Percentiles rank a stretch among this genome's conserved stretches.
phyloP scores from a whole-genome alignment of 208 protist species.

The Angomonas ambiguus region DNA sequence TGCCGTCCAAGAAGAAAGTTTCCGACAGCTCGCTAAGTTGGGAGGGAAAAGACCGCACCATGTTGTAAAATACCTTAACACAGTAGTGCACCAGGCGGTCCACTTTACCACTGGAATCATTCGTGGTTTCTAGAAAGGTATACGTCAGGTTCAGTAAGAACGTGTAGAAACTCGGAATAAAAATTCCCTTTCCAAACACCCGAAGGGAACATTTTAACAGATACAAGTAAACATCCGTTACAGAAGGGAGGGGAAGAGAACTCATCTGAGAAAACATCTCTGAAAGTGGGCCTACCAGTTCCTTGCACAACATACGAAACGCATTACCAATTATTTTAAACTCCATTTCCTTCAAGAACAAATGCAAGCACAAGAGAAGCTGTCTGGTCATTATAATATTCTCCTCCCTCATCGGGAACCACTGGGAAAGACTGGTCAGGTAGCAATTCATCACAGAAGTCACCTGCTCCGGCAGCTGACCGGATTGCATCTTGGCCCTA shows the following conservation, averaged over 20 bases:
- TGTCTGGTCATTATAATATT: constrained; percentile 13
- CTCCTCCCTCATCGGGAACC: not conserved
- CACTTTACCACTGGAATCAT: not conserved
- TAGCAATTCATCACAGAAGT: constrained; percentile 30
- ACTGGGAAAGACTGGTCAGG: not conserved
- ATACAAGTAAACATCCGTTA: constrained; percentile 42
- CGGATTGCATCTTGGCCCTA: constrained; percentile 20
- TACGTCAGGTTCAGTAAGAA: constrained; percentile 51
- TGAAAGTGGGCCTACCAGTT: constrained; percentile 41
- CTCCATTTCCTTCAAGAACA: constrained; percentile 68
- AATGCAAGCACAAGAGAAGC: constrained; percentile 51
- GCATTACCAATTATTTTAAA: constrained; percentile 36
- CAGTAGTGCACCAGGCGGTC: not conserved
- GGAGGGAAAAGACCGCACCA: constrained; percentile 39
- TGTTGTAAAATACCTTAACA: constrained; percentile 39
- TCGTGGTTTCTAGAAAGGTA: constrained; percentile 27
- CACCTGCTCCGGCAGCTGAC: constrained; percentile 31
- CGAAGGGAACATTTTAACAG: constrained; percentile 72
- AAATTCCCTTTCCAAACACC: constrained; percentile 61
- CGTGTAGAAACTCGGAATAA: constrained; percentile 50
- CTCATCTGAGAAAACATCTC: constrained; percentile 27
- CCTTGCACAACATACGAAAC: constrained; percentile 42
- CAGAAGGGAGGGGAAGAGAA: not conserved
- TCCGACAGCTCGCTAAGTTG: constrained; percentile 31
- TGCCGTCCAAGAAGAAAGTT: constrained; percentile 21